Base-by-base conservation (phyloP, 148 eudicot genomes). In the Rhododendron ferrugineum region DNA sequence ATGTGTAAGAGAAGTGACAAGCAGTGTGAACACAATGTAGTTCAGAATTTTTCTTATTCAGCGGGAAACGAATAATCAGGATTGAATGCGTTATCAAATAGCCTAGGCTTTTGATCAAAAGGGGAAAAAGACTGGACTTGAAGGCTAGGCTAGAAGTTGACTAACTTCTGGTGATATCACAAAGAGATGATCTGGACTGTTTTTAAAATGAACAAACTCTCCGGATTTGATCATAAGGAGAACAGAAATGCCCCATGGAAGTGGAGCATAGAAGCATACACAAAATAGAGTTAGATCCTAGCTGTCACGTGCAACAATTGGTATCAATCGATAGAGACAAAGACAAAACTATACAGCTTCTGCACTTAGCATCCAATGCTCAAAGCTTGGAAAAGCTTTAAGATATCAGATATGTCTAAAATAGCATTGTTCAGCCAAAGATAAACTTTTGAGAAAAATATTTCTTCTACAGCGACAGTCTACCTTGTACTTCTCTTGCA, bases 401-500 rank as follows among this genome's bases (percentile, higher is more conserved):
- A 20, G 22, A 13, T 23, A 23, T 37, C 28, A 82, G 52, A 64
- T 82, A 22, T 36, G 42, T 62, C 23, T 23, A 82, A 81, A 15
- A 37, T 20, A 62, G n/a, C 16, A 68, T 3, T 28, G 6, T 68
- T 11, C 16, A 28, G 36, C 74, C 34, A 10, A 76, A 76, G n/a
- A 49, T 42, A 16, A 52, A 62, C 74, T 34, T 23, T 85, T 30
- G 14, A 77, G 26, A 37, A 36, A 13, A 68, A 74, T 23, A 56
- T 15, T 32, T 46, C 15, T 16, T 66, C 46, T 30, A 28, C 44
- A 49, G 30, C 8, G 22, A 82, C 26, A 26, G 34, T 20, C 11
- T 88, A 92, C 98, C 97, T 93, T 93, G 85, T 89, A 91, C 85
- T 91, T 92, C 85, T 96, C 98, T 86, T 90, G 98, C 94, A 96